Conservation (phyloP, 2,329 filamentous ascomycete species). For the Colletotrichum sansevieriae region DNA sequence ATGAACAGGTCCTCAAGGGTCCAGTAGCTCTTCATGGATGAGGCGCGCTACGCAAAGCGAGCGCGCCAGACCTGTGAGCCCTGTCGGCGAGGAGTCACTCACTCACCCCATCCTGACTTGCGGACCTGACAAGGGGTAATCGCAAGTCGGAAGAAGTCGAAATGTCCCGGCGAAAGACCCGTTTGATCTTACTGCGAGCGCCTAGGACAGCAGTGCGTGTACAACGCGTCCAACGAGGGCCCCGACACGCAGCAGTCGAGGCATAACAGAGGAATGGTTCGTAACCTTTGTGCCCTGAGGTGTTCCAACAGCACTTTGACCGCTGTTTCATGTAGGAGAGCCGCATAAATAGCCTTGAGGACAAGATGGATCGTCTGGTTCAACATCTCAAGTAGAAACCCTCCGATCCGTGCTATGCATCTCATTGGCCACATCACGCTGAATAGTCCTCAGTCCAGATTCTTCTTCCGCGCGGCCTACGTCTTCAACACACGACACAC, state of each 20-base stretch:
- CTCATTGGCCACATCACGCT: not conserved
- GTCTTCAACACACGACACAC: constrained; percentile 49
- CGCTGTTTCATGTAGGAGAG: not conserved
- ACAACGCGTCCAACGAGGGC: not conserved
- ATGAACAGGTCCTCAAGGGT: too few species aligned
- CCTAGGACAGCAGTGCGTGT: constrained; percentile 19
- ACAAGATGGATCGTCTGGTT: constrained; percentile 31
- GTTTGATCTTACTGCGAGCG: constrained; percentile 29
- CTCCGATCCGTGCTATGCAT: too few species aligned
- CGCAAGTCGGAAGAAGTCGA: constrained; percentile 28
- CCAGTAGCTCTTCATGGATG: constrained; percentile 8
- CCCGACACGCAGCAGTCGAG: constrained; percentile 15
- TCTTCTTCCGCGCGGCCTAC: not conserved
- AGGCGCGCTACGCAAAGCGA: constrained; percentile 32
- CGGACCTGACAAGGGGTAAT: not conserved
- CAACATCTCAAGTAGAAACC: constrained; percentile 9
- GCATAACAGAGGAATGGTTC: constrained; percentile 8
- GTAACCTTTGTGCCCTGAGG: not conserved
- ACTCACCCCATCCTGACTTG: not conserved
- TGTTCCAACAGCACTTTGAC: not conserved
- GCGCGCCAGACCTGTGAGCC: constrained; percentile 33
- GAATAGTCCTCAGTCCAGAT: not conserved
- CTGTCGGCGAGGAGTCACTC: constrained; percentile 6
- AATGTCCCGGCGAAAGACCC: constrained; percentile 16
- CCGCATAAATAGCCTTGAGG: constrained; percentile 20